Base-by-base conservation (phyloP, 208 protist genomes). In the Polymyxa betae region DNA sequence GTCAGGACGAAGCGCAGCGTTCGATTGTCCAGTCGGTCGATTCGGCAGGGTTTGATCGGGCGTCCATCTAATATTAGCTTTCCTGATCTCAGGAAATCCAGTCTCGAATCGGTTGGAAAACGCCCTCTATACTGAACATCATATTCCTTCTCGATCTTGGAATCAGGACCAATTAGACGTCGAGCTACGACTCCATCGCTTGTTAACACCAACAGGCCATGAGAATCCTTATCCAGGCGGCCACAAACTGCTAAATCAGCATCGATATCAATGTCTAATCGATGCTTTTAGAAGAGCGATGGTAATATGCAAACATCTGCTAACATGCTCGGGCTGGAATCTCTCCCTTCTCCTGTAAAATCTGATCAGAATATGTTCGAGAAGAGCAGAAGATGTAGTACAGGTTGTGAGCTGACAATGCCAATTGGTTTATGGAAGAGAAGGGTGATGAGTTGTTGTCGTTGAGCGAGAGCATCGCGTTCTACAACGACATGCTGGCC, bases 401-500 rank as follows among this genome's bases (percentile, higher is more conserved):
- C 72, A 5, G 72, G 35, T 82, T 82, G 72, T 16, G 35, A 45
- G 72, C 72, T 82, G 72, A 82, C 72, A n/a, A 82, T 35, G 40
- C 72, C 72, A 82, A 82, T n/a, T 45, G 72, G 72, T 82, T 82
- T 82, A 43, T 82, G 72, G n/a, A 82, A 82, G 12, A 82, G 72
- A 43, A 82, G 16, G 35, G 72, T 82, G n/a, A 5, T 5, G n/a
- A 82, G n/a, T 20, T 5, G n/a, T 5, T n/a, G 5, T 5, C 72
- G n/a, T 43, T 35, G 16, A 43, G 5, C 40, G 5, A 82, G 35
- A 5, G 16, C 72, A 5, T 5, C 72, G 5, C 35, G 72, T 20
- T 5, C 5, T 35, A 82, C 5, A 20, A 38, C 72, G 72, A 82
- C 40, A 12, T n/a, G 72, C 72, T 82, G 72, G 35, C 35, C 72